These are phyloP conservation scores for Eucalyptus cloeziana DNA, from an alignment of 345 rosid genomes.

Conservation along the genomic window DNA sequence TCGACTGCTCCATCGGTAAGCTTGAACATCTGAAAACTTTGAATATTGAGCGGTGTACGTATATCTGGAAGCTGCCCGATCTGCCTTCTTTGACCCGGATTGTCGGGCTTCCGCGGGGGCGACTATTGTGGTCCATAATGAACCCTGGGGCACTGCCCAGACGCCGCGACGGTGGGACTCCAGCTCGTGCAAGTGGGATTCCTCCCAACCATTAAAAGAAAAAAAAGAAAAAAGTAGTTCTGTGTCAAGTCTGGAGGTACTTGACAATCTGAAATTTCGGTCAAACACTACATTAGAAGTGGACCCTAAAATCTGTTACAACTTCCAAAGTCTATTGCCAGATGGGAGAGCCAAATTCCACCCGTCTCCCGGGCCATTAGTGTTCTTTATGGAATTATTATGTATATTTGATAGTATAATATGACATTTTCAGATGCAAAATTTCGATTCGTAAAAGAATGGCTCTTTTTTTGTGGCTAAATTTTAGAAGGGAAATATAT, in stretches of 20 bases:
- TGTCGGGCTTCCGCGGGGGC: background rate
- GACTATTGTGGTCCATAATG: too few species aligned
- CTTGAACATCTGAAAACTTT: background rate
- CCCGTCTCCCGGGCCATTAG: background rate
- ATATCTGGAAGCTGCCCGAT: background rate
- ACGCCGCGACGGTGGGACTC: too few species aligned
- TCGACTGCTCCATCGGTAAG: background rate
- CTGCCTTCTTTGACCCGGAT: background rate
- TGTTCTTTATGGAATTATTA: background rate
- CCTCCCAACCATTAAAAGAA: too few species aligned
- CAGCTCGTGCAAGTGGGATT: too few species aligned
- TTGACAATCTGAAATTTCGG: background rate
- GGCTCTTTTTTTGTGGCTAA: background rate
- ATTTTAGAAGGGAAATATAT: background rate
- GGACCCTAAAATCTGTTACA: background rate
- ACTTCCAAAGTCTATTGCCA: background rate
- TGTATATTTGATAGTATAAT: background rate
- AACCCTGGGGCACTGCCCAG: too few species aligned
- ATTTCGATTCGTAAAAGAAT: too few species aligned
- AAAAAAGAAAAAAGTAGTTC: too few species aligned
- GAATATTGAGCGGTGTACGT: background rate
- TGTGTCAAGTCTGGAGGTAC: background rate
- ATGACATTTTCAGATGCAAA: background rate
- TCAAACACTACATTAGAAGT: background rate
- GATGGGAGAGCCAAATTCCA: background rate